Evolutionary conservation across 495 filamentous ascomycete genomes (phyloP), one percentile per base, ranked within the genome.

Genomic region (Friedmanniomyces simplex): DNA sequence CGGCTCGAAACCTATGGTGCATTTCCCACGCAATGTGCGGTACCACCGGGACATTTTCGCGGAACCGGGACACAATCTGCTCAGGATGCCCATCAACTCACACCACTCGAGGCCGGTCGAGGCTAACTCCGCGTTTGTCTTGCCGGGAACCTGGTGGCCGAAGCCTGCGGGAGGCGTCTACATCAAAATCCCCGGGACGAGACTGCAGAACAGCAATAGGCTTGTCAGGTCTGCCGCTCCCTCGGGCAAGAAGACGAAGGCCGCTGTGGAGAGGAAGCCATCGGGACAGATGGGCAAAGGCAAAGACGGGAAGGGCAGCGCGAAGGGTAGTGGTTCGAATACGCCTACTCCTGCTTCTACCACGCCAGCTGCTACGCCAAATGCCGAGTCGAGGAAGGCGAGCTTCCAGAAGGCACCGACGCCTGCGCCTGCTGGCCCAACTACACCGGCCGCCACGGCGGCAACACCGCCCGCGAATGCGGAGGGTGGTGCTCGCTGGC

Each of bases 1-100:
- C 46, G 71, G 70, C 12, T 72, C 70, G 0, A 25, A 58, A 51
- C 71, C 71, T 1, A 60, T 25, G 14, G 62, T 73, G 11, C 54
- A 42, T 18, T 12, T 70, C 0, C 64, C 71, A 30, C 59, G 56
- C 26, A 46, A 51, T 21, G 22, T 45, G 11, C 22, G 14, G 10
- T 59, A 59, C 34, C 20, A 54, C 49, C 28, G 43, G 8, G 32
- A 51, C 10, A 25, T 53, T 1, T 58, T 18, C 39, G 30, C 53
- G 53, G 56, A 34, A 18, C 36, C 34, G 1, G 10, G 50, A 7
- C 26, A 52, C 30, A 21, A 50, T 14, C 4, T 51, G 52, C 18
- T 26, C 14, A 43, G 18, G 39, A 43, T 43, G 39, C 18, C 45
- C 21, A 2, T 45, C n/a, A 18, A 18, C 30, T 20, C 26, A 5